These are phyloP conservation scores for Melampsora americana DNA, from an alignment of 1,284 basidiomycete genomes.

Conservation along the genomic window DNA sequence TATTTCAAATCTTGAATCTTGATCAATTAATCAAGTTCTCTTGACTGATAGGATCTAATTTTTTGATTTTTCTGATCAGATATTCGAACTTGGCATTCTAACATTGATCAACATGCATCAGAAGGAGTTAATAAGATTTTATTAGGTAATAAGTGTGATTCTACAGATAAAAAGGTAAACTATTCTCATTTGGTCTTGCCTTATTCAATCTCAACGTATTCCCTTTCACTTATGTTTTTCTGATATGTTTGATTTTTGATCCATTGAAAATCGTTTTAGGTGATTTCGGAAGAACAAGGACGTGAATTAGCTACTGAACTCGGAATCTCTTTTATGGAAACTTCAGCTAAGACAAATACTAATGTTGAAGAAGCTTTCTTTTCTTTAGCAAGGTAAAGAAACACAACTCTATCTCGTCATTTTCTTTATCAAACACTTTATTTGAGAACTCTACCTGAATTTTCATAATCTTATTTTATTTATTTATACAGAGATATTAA, in stretches of 20 bases:
- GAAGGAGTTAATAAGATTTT: slow-evolving; percentile 99
- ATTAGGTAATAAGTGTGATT: slow-evolving; percentile 98
- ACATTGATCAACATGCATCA: slow-evolving; percentile 98
- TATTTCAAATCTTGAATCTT: too few species aligned
- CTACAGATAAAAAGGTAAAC: slow-evolving; percentile 81
- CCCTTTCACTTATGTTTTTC: not conserved
- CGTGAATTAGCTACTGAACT: slow-evolving; percentile 75
- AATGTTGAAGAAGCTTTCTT: slow-evolving; percentile 99
- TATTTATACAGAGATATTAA: slow-evolving; percentile 88
- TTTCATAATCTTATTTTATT: too few species aligned
- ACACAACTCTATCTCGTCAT: not conserved
- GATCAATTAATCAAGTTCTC: not conserved
- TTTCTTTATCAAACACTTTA: not conserved
- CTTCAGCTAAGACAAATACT: slow-evolving; percentile 93
- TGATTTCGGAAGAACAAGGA: slow-evolving; percentile 75
- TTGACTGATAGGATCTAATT: not conserved
- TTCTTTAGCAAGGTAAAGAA: slow-evolving; percentile 77
- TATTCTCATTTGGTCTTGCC: not conserved
- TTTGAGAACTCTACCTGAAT: not conserved
- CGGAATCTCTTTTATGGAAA: slow-evolving; percentile 94
- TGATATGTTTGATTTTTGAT: not conserved
- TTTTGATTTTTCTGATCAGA: slow-evolving; percentile 60
- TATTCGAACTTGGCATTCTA: slow-evolving; percentile 97
- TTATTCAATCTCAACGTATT: not conserved
- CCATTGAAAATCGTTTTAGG: slow-evolving; percentile 51